Base-by-base conservation (phyloP, 2,329 filamentous ascomycete species). In the Trichoderma endophyticum region DNA sequence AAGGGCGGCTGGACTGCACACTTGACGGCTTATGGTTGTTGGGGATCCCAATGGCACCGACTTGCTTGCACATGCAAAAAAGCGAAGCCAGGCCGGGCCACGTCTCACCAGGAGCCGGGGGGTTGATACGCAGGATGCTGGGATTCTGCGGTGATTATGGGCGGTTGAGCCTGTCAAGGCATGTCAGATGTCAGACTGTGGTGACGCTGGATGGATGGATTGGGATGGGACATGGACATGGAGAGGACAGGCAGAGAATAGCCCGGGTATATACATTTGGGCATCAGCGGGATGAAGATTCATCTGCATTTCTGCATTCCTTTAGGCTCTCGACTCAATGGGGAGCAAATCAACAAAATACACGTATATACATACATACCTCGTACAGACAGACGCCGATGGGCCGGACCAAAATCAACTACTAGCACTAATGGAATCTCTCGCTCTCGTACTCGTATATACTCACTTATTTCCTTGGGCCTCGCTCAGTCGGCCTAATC, bases 101-200 rank as follows among this genome's bases (percentile, higher is more conserved):
- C 67, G 67, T 70, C 67, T 70, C 57, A 62, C 59, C n/a, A 54
- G 60, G 34, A 36, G 67, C 66, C 39, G 39, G 56, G 66, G 36
- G 18, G 57, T 60, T 60, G 30, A 28, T 28, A 30, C 12, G 26
- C 56, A 18, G 56, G 9, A 24, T 36, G 48, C 48, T 54, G 57
- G 30, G 28, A 28, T 32, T 60, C 18, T 28, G 57, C 57, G 30
- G 28, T n/a, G 57, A 60, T 32, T 54, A 54, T 54, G 48, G 43
- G 43, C 43, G 3, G 15, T 54, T 24, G 48, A 54, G 34, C 34
- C 34, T 36, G 34, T 36, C 34, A 36, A 15, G 11, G 21, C 48
- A 21, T 54, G 48, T 51, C 48, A 51, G 48, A 12, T 24, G 48
- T 48, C 43, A n/a, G 43, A 48, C 43, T 48, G 43, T 48, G 43